Percentiles rank a stretch among this genome's conserved stretches.
Conservation (phyloP, 768 basidiomycete species). For the Cystofilobasidium ferigula region DNA sequence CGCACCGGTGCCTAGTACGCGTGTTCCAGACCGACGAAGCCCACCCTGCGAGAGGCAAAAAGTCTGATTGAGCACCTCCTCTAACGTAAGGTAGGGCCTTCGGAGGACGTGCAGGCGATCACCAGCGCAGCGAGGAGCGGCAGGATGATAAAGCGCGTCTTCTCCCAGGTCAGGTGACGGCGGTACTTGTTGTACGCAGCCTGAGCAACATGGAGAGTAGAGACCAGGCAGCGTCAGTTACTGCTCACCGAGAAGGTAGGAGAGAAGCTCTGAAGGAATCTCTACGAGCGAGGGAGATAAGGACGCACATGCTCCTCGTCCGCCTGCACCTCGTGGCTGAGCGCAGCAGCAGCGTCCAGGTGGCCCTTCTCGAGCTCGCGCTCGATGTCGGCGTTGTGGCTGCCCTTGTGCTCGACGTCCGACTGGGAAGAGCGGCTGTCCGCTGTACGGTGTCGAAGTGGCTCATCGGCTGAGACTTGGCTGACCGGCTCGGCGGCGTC, state of each 20-base stretch:
- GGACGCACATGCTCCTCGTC: neutral
- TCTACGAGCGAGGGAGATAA: too few relatives aligned
- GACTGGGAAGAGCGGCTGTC: neutral
- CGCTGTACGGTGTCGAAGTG: too few relatives aligned
- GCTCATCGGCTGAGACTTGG: too few relatives aligned
- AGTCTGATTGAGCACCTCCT: neutral
- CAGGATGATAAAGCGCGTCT: constrained; percentile 14
- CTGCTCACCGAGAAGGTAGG: too few relatives aligned
- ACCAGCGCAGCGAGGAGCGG: constrained; percentile 16
- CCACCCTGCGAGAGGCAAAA: constrained; percentile 11
- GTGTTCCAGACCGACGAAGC: constrained; percentile 4
- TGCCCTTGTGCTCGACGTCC: neutral
- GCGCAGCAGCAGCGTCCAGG: neutral
- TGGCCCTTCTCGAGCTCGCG: constrained; percentile 3
- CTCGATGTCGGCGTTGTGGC: neutral
- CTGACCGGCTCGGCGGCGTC: too few relatives aligned
- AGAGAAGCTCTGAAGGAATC: too few relatives aligned
- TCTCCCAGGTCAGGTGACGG: constrained; percentile 6
- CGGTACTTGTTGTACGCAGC: constrained; percentile 12
- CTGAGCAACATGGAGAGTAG: neutral
- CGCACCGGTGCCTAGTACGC: constrained; percentile 8
- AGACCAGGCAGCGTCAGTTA: too few relatives aligned
- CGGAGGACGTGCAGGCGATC: constrained; percentile 12
- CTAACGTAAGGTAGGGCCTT: too few relatives aligned
- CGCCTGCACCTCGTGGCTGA: neutral